Conservation (phyloP, 2,329 filamentous ascomycete species). For the Knufia fluminis region DNA sequence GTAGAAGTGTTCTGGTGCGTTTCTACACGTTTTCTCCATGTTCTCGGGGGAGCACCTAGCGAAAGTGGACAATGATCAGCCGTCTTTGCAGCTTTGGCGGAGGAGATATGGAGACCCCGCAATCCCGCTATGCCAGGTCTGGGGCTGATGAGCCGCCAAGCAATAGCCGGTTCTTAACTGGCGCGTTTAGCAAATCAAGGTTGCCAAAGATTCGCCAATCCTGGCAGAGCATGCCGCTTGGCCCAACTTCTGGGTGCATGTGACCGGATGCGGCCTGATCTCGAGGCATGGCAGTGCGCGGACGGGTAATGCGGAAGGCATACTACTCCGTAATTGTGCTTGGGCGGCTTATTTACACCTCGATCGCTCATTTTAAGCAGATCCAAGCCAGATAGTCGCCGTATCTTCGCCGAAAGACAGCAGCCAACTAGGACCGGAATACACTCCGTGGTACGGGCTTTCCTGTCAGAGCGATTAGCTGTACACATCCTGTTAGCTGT, state of each 20-base stretch:
- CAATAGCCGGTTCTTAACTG: background rate
- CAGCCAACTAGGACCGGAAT: too few species aligned
- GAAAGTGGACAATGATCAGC: background rate
- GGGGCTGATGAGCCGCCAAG: background rate
- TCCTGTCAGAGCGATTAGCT: too few species aligned
- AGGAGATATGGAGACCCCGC: background rate
- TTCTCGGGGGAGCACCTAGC: background rate
- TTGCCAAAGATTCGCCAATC: background rate
- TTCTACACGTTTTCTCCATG: background rate
- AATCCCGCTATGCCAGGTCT: background rate
- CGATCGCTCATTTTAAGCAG: too few species aligned
- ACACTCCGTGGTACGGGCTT: too few species aligned
- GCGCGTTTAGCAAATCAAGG: background rate
- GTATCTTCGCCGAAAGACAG: too few species aligned
- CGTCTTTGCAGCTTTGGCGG: background rate
- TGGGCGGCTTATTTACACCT: too few species aligned
- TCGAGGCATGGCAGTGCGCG: background rate
- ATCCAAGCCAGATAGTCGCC: too few species aligned
- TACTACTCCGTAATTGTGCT: too few species aligned
- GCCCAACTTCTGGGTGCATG: background rate
- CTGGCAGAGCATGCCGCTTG: background rate
- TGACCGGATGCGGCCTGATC: background rate
- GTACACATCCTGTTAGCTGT: too few species aligned
- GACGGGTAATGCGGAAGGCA: background rate
- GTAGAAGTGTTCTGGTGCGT: background rate